Evolutionary conservation across 345 rosid genomes (phyloP).

Genomic region (Heritiera fomes): DNA sequence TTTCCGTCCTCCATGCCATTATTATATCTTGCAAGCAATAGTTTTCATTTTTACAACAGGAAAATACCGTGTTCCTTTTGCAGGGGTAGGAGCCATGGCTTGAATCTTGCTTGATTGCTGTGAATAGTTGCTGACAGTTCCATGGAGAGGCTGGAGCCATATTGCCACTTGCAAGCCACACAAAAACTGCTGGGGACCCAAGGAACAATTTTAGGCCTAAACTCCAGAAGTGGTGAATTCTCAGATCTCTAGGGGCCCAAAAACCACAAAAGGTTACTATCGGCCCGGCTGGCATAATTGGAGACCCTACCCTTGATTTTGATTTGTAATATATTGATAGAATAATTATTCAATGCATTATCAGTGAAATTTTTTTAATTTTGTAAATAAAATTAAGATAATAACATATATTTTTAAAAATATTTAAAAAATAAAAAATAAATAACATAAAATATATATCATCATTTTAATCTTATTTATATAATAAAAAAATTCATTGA

Average conservation of each 20-base stretch:
- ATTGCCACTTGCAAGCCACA: not conserved
- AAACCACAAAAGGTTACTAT: not conserved
- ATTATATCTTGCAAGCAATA: not conserved
- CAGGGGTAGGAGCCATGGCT: not conserved
- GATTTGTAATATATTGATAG: not conserved
- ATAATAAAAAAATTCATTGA: too few relatives aligned
- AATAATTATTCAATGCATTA: too few relatives aligned
- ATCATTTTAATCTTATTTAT: too few relatives aligned
- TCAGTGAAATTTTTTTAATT: too few relatives aligned
- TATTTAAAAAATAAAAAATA: too few relatives aligned
- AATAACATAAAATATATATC: too few relatives aligned
- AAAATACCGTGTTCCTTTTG: not conserved
- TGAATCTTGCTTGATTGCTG: too few relatives aligned
- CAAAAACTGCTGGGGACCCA: not conserved
- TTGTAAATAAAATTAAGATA: too few relatives aligned
- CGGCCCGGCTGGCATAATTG: slow-evolving; percentile 16
- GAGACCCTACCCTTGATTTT: not conserved
- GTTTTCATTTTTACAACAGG: not conserved
- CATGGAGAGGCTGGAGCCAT: not conserved
- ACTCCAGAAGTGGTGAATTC: not conserved
- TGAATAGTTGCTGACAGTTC: not conserved
- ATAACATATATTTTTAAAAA: too few relatives aligned
- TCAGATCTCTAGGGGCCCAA: slow-evolving; percentile 20
- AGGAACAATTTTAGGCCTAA: not conserved
- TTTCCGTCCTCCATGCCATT: too few relatives aligned